Evolutionary conservation across 805 yeast genomes (phyloP), one percentile per base, ranked within the genome.

Genomic region (Cyberlindnera petersonii): DNA sequence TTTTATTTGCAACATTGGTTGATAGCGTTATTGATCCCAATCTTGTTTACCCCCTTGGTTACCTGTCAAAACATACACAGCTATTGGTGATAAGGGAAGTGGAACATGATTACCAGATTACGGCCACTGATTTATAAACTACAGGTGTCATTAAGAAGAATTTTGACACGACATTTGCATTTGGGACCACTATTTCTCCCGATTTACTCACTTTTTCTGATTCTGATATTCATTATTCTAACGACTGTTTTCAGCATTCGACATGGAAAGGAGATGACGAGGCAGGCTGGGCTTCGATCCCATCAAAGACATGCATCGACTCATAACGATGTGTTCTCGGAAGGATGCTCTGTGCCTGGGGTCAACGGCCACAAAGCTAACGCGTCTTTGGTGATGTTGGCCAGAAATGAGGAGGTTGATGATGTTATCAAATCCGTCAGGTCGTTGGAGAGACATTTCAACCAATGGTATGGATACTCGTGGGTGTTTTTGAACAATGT

Each of bases 391-490:
- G 86, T 89, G 18, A 81, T 89, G 58, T 64, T 91, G 35, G 87
- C 95, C 0, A 66, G 96, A 44, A 88, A 91, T 56, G 65, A 75
- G 4, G 98, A 91, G 54, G 43, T 87, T 2, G 72, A 76, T 4
- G 94, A 85, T n/a, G 95, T 87, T 2, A 53, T 84, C 2, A 68
- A 72, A 40, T 79, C 93, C 3, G 78, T 91, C 72, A 61, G 66
- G 22, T 78, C 89, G 3, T 55, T 93, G 39, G 98, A 91, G 58
- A 69, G 86, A 19, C 95, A 83, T 58, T 91, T 89, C 65, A 91
- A 91, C 59, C 89, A 89, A 52, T 87, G 96, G 95, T 93, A 72
- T 60, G 75, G 83, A 49, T 93, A 93, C 58, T 97, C 96, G 0
- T 93, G 95, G 81, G 82, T 86, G 2, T 86, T 93, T 51, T 61